These are phyloP conservation scores for Aspergillus eucalypticola DNA, from an alignment of 2,329 filamentous ascomycete genomes.

Conservation along the genomic window DNA sequence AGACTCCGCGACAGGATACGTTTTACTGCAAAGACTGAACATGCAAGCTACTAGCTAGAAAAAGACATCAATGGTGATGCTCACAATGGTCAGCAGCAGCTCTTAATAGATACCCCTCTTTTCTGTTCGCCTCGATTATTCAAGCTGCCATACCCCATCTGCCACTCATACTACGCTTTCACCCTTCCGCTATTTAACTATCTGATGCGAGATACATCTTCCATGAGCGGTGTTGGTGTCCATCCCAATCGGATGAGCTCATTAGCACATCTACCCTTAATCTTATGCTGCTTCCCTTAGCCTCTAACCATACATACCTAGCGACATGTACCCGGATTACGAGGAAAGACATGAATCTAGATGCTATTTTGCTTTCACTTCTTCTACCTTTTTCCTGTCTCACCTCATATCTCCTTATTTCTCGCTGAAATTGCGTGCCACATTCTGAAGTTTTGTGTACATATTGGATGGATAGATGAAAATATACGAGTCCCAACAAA, in stretches of 20 bases:
- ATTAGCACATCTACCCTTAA: no score
- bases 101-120: slow-evolving; percentile 9
- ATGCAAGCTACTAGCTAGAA: not conserved
- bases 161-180: not conserved
- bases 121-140: not conserved
- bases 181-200: not conserved
- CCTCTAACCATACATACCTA: not conserved
- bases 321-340: not conserved
- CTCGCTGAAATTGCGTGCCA: not conserved
- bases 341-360: not conserved
- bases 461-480: slow-evolving; percentile 6
- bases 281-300: no score
- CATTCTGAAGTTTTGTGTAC: slow-evolving; percentile 9
- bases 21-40: not conserved
- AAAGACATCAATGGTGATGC: not conserved
- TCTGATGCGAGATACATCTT: not conserved
- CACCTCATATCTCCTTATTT: not conserved
- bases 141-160: not conserved
- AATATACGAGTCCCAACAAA: not conserved
- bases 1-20: not conserved
- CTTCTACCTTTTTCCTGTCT: no score
- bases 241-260: no score
- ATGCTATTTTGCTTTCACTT: not conserved
- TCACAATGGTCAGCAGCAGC: not conserved
- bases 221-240: not conserved